Base-by-base conservation (phyloP, 75 land plant species). In the Isoetes taiwanensis region DNA sequence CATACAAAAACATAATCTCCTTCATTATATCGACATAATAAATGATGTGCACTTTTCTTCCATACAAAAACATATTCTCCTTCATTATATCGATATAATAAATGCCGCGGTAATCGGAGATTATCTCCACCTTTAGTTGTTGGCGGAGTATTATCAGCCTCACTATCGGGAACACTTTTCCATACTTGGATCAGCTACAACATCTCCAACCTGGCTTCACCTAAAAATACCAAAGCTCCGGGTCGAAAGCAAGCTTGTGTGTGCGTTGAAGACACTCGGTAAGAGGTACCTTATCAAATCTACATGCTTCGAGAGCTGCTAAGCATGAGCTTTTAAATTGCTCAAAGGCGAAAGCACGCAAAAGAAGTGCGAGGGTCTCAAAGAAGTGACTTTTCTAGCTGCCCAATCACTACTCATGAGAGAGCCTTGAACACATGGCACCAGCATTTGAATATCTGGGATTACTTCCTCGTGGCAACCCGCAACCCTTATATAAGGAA, bases 211-310 rank as follows among this genome's bases (percentile, higher is more conserved):
- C 96, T 37, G 96, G 99, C 57, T 94, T 94, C 43, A 94, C 85
- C 99, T 90, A n/a, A n/a, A n/a, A n/a, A n/a, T n/a, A n/a, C n/a
- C n/a, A n/a, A n/a, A n/a, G n/a, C n/a, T n/a, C n/a, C n/a, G n/a
- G n/a, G n/a, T n/a, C n/a, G n/a, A n/a, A n/a, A n/a, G n/a, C n/a
- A n/a, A n/a, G n/a, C n/a, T n/a, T n/a, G n/a, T n/a, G n/a, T n/a
- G n/a, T n/a, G n/a, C n/a, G n/a, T n/a, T n/a, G n/a, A n/a, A n/a
- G n/a, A n/a, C n/a, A n/a, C n/a, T n/a, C n/a, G n/a, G n/a, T n/a
- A n/a, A n/a, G n/a, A n/a, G n/a, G 32, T 58, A 94, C 99, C 99
- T 88, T 94, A 61, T 94, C 99, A 74, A 94, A 94, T 2, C 90
- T 83, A 46, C 77, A 80, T 39, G 72, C 60, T 34, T 88, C 99